phyloP scores from a whole-genome alignment of 768 basidiomycete species.

The Phanerodontia chrysosporium region DNA sequence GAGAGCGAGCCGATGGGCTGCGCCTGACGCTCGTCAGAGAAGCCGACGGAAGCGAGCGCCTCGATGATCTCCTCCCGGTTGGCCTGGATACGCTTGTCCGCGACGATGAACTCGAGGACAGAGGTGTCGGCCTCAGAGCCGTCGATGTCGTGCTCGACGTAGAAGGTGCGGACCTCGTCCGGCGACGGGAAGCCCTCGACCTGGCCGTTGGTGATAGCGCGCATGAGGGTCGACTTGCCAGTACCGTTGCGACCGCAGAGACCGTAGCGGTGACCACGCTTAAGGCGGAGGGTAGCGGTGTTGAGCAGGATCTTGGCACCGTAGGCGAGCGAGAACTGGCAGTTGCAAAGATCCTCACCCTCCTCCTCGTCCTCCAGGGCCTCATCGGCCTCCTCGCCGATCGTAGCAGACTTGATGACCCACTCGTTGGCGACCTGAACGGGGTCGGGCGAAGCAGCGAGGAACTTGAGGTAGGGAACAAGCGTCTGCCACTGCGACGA shows the following conservation, averaged over 20 bases:
- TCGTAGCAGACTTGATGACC: constrained; percentile 85
- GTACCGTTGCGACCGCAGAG: constrained; percentile 98
- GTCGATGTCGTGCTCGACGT: constrained; percentile 99
- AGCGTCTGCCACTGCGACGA: constrained; percentile 85
- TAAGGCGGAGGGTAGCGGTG: constrained; percentile 93
- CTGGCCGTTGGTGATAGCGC: constrained; percentile 90
- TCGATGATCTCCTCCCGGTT: constrained; percentile 65
- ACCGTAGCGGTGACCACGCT: constrained; percentile 98
- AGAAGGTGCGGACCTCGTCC: constrained; percentile 96
- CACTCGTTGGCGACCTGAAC: constrained; percentile 71
- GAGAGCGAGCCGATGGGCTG: constrained; percentile 87
- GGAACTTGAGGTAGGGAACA: constrained; percentile 69
- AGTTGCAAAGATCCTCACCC: constrained; percentile 98
- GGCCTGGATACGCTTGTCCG: constrained; percentile 80
- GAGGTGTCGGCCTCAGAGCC: constrained; percentile 91
- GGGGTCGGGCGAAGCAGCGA: constrained; percentile 61
- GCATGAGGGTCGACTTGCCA: constrained; percentile 94
- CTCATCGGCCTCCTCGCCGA: constrained; percentile 65
- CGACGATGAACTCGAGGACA: constrained; percentile 83
- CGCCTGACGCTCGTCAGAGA: constrained; percentile 81
- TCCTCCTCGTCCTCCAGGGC: constrained; percentile 89
- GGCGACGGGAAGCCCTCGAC: constrained; percentile 99
- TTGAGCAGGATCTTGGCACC: constrained; percentile 98
- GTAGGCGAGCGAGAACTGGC: constrained; percentile 97
- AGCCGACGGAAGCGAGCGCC: constrained; percentile 88